Evolutionary conservation across 352 stramenopile species (phyloP), one percentile per base, ranked within the genome.

Genomic region (Phytopythium aichiense): DNA sequence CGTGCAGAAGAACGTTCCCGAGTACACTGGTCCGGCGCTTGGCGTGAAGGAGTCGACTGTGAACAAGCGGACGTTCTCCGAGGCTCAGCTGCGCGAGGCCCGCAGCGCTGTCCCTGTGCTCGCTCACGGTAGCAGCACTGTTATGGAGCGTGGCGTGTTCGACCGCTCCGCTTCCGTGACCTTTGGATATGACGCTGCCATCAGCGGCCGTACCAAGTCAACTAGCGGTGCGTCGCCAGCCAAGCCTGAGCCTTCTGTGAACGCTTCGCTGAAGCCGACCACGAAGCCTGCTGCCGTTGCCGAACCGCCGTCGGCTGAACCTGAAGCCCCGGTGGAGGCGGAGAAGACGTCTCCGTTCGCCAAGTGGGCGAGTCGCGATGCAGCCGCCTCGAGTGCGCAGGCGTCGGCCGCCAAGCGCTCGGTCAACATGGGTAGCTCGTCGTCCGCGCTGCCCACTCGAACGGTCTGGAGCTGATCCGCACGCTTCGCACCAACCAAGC

Each of bases 11-110:
- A 89, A 85, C 22, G 71, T 88, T 25, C 76, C 83, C 0, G 77
- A 86, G n/a, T 94, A 81, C 51, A 65, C 74, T 13, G 86, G 86
- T 1, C 86, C 86, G 8, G 73, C 66, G 45, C 83, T 94, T 30
- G 84, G 84, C 12, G 84, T 90, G 23, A 89, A 90, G 60, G 84
- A 90, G 58, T 72, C 82, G 3, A 92, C 82, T 0, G 66, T 74
- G 31, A 92, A 90, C 67, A 75, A 76, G 63, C 79, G 84, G 20
- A 60, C 69, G 62, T 91, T 95, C 61, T 77, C 79, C 0, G 67
- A 79, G 2, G 81, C 79, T 16, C 85, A 94, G 63, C 66, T 91
- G 33, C 73, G 81, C 33, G 79, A 91, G 52, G 85, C 83, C 28
- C 69, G 63, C 2, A 67, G 65, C 20, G 79, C 79, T 3, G 79